Evolutionary conservation across 495 filamentous ascomycete genomes (phyloP).

Genomic region (Aspergillus ostianus): DNA sequence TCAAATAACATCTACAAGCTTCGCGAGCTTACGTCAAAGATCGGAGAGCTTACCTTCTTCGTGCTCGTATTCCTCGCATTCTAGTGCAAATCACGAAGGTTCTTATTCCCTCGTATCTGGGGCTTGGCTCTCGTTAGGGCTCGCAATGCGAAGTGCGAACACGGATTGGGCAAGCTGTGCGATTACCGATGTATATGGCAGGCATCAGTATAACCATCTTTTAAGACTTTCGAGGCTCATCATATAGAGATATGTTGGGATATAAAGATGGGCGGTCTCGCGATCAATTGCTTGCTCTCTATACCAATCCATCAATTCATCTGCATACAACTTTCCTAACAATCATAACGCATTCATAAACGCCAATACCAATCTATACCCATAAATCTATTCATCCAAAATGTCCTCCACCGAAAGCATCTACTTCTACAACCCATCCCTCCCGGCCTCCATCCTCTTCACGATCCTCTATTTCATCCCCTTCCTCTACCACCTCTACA

Average conservation of each 20-base stretch:
- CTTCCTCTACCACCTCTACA: constrained; percentile 7
- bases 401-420: constrained; percentile 1
- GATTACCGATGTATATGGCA: background rate
- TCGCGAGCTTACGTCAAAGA: background rate
- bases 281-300: too few relatives aligned
- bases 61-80: background rate
- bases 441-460: constrained; percentile 10
- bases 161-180: background rate
- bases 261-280: too few relatives aligned
- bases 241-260: too few relatives aligned
- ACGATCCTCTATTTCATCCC: constrained; percentile 7
- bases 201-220: background rate
- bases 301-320: background rate
- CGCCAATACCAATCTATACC: too few relatives aligned
- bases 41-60: background rate
- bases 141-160: background rate
- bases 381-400: too few relatives aligned
- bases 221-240: too few relatives aligned
- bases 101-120: background rate
- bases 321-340: too few relatives aligned
- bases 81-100: too few relatives aligned
- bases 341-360: too few relatives aligned
- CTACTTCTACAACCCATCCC: constrained; percentile 11
- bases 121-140: background rate
- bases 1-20: too few relatives aligned